Evolutionary conservation across 2,329 filamentous ascomycete species (phyloP).

Genomic region (Colletotrichum ledebouriae): DNA sequence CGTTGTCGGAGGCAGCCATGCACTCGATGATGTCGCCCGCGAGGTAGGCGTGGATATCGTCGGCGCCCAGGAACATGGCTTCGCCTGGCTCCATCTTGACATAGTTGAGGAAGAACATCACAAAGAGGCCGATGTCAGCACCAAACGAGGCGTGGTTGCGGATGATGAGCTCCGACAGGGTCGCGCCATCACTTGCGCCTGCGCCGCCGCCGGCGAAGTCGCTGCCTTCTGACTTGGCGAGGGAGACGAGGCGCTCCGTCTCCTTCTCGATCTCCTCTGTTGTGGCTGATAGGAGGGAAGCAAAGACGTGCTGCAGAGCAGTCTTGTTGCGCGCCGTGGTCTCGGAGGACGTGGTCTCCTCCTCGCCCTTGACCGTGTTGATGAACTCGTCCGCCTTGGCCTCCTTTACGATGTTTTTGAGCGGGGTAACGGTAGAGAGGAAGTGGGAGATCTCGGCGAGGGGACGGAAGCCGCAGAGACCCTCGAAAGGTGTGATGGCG

Average conservation of each 20-base stretch:
- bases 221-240: conserved; percentile 76
- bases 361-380: conserved; percentile 57
- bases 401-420: conserved; percentile 77
- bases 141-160: conserved; percentile 89
- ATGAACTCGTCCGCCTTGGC: conserved; percentile 70
- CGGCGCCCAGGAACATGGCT: conserved; percentile 94
- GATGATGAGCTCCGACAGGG: conserved; percentile 81
- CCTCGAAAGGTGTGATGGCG: conserved; percentile 95
- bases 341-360: conserved; percentile 60
- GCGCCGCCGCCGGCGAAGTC: conserved; percentile 80
- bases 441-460: conserved; percentile 90
- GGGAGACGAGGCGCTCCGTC: conserved; percentile 76
- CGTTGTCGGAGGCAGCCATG: conserved; percentile 99
- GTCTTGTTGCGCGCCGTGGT: conserved; percentile 88
- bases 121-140: conserved; percentile 90
- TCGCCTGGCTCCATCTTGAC: conserved; percentile 90
- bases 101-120: conserved; percentile 97
- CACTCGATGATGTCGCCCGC: conserved; percentile 97
- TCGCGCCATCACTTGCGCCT: conserved; percentile 74
- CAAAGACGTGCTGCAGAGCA: conserved; percentile 81
- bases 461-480: conserved; percentile 94
- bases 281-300: conserved; percentile 82
- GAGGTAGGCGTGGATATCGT: conserved; percentile 97
- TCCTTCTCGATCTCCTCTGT: conserved; percentile 72
- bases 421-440: conserved; percentile 67